Percentiles rank a stretch among this genome's conserved stretches.
Evolutionary conservation across 192 early-diverging fungal genomes (phyloP).

Genomic region (Linnemannia elongata): DNA sequence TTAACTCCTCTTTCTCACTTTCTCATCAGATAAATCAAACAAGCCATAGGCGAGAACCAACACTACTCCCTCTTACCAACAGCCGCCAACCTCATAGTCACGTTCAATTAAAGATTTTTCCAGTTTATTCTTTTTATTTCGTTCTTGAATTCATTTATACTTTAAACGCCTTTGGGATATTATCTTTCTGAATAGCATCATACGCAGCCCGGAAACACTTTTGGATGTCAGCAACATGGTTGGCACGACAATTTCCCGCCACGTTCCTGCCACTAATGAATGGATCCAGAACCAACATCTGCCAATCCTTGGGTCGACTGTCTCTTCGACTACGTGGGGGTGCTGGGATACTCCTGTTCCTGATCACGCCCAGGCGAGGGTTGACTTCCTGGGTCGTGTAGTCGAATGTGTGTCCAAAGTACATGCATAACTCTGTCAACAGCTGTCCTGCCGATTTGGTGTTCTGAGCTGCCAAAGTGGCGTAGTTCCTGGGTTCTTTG

Average conservation of each 20-base stretch:
- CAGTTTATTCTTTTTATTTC: neutral
- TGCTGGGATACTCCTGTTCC: neutral
- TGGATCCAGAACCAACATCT: neutral
- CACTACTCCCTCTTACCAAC: neutral
- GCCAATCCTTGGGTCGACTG: neutral
- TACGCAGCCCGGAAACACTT: neutral
- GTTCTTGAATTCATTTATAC: neutral
- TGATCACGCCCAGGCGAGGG: neutral
- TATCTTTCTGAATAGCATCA: neutral
- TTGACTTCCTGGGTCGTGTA: neutral
- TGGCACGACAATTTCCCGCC: neutral
- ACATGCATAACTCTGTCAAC: neutral
- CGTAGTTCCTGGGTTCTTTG: neutral
- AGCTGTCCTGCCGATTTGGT: neutral
- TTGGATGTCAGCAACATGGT: neutral
- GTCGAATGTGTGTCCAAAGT: neutral
- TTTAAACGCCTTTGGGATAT: neutral
- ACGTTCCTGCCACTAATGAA: neutral
- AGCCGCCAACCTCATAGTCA: neutral
- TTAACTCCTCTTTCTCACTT: neutral
- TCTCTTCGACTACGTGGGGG: neutral
- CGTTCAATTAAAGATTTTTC: neutral
- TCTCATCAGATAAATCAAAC: neutral
- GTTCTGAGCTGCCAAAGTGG: neutral
- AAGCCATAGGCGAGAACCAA: slow-evolving; percentile 12